Evolutionary conservation across 169 alveolate species (phyloP).

Genomic region (Plasmodium inui): DNA sequence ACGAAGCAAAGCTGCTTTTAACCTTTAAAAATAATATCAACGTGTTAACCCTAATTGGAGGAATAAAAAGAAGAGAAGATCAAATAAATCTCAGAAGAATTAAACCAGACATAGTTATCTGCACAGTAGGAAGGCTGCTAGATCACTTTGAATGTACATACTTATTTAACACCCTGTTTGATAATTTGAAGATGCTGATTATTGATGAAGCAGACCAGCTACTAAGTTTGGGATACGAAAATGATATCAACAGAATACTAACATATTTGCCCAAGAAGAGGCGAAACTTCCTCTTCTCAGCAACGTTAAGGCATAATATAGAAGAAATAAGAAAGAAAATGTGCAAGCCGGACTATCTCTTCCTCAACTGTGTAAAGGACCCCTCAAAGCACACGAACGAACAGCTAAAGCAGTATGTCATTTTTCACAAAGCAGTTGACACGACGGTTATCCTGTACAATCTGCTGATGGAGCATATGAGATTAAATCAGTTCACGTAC

Average conservation of each 20-base stretch:
- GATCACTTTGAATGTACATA: slow-evolving; percentile 95
- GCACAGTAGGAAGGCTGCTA: slow-evolving; percentile 95
- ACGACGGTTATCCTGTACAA: slow-evolving; percentile 77
- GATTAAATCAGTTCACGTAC: slow-evolving; percentile 72
- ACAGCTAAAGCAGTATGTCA: slow-evolving; percentile 74
- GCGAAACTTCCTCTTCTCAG: slow-evolving; percentile 78
- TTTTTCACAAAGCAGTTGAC: slow-evolving; percentile 76
- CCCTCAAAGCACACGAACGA: slow-evolving; percentile 71
- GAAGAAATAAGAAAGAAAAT: slow-evolving; percentile 61
- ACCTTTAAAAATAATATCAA: slow-evolving; percentile 92
- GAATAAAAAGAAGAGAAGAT: slow-evolving; percentile 92
- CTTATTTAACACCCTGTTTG: slow-evolving; percentile 90
- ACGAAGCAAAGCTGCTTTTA: slow-evolving; percentile 89
- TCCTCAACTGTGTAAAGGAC: slow-evolving; percentile 63
- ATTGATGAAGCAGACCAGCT: slow-evolving; percentile 96
- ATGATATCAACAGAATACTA: slow-evolving; percentile 67
- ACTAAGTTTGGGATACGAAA: slow-evolving; percentile 72
- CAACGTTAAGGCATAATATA: slow-evolving; percentile 73
- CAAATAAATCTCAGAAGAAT: slow-evolving; percentile 88
- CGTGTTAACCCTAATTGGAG: slow-evolving; percentile 95
- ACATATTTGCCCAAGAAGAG: slow-evolving; percentile 76
- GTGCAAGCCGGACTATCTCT: slow-evolving; percentile 64
- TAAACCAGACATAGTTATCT: slow-evolving; percentile 95
- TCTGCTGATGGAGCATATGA: slow-evolving; percentile 74
- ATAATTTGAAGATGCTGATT: slow-evolving; percentile 89